Evolutionary conservation across 2,329 filamentous ascomycete genomes (phyloP).

Genomic region (Xylariaceae sp.): DNA sequence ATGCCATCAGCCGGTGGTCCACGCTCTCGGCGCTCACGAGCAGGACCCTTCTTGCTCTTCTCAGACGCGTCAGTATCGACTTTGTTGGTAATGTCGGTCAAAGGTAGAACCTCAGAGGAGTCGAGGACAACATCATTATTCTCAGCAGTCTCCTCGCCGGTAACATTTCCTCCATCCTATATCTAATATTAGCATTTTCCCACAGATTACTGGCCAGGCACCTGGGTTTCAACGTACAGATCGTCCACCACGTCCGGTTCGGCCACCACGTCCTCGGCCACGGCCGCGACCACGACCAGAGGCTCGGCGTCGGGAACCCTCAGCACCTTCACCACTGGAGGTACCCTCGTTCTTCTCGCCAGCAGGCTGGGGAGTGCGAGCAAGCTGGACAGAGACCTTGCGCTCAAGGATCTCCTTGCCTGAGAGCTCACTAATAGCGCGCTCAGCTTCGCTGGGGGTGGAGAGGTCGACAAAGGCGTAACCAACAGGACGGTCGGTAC

Average conservation of each 20-base stretch:
- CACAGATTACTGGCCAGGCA: not conserved
- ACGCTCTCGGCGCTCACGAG: constrained; percentile 76
- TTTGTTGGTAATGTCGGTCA: constrained; percentile 65
- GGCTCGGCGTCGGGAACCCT: constrained; percentile 68
- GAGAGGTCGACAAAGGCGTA: constrained; percentile 99
- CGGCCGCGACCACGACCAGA: constrained; percentile 73
- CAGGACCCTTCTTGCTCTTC: constrained; percentile 56
- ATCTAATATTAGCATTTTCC: constrained; percentile 24
- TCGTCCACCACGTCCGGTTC: constrained; percentile 67
- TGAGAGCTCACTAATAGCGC: constrained; percentile 93
- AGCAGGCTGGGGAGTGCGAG: constrained; percentile 91
- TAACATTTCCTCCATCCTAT: constrained; percentile 54
- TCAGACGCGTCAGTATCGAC: constrained; percentile 45
- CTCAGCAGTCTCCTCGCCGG: constrained; percentile 55
- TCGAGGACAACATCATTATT: constrained; percentile 53
- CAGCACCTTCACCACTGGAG: constrained; percentile 77
- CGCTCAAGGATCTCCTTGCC: constrained; percentile 98
- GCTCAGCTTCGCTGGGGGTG: constrained; percentile 91
- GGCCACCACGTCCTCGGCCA: constrained; percentile 69
- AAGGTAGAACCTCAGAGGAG: constrained; percentile 60
- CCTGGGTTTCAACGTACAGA: constrained; percentile 52
- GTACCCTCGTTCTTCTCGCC: constrained; percentile 76
- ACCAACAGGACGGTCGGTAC: constrained; percentile 96
- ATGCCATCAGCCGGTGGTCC: constrained; percentile 97
- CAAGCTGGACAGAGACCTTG: constrained; percentile 98